Evolutionary conservation across 345 rosid genomes (phyloP), one percentile per base, ranked within the genome.

Genomic region (Populus simonii): DNA sequence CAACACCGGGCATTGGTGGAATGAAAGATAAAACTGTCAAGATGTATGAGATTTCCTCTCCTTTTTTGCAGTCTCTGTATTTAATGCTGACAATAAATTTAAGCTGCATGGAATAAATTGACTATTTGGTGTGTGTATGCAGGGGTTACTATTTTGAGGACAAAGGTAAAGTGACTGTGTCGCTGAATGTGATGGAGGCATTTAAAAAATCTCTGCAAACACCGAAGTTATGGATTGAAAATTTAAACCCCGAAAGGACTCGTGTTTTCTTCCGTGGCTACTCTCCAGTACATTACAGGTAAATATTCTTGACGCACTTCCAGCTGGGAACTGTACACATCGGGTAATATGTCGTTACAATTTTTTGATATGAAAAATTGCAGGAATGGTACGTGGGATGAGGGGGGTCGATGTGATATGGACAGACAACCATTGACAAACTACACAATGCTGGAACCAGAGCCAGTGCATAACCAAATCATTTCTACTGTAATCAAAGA

Each of bases 1-100:
- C 87, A 93, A 90, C 66, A 81, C 89, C 15, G 97, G 98, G 7
- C 97, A 92, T 41, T 93, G 97, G 97, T 96, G 97, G 98, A 93
- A 87, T 61, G 84, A 87, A 35, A 5, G 89, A 85, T 35, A 93
- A 93, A 82, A 92, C 94, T 17, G 68, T 86, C 22, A 80, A 84
- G 43, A 72, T 82, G 94, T 85, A 83, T 3, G 83, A 12, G 3
- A 65, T 8, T 22, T 20, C 39, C 22, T 25, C 45, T 9, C 47
- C 27, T 35, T 23, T 20, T 38, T 84, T 23, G 7, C 4, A 5
- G 22, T 61, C 35, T 31, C 41, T 15, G 3, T 66, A 29, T 15
- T 31, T 31, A 16, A 5, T 66, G 20, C 13, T 13, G 33, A n/a
- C 73, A 36, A 22, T 13, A 3, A 35, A 51, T 8, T 51, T 25